Base-by-base conservation (phyloP, 2,329 filamentous ascomycete species). In the Cordyceps cicadae region DNA sequence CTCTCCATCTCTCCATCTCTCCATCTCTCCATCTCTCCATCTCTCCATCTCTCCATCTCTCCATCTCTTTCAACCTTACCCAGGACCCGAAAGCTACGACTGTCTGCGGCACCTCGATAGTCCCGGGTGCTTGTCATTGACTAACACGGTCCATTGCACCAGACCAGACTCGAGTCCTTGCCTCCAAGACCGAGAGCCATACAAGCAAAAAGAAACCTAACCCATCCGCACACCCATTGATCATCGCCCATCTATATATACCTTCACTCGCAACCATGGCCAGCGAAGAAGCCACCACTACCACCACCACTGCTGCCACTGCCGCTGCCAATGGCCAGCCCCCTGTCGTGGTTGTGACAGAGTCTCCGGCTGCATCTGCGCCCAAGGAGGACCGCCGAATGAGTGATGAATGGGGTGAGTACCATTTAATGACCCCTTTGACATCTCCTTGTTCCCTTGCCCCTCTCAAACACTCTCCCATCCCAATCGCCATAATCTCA, bases 351-450 rank as follows among this genome's bases (percentile, higher is more conserved):
- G 29, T 62, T 43, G 54, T 70, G 63, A 69, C 69, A 63, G 69
- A 71, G 62, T 71, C 73, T 14, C 69, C 71, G 45, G 64, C 69
- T 19, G 46, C 12, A 21, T 41, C 55, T 11, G 59, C 63, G 8
- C 59, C 62, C 62, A 71, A 68, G 65, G 66, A 72, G 59, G 73
- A 71, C 62, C 69, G 69, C 62, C 70, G 70, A 63, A 69, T 70
- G 66, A 78, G 74, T 26, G 77, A 77, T 63, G 79, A 81, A 69
- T 81, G 79, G 79, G 79, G 77, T 80, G 62, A 69, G 76, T 72
- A 7, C 12, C 21, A 14, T 11, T 17, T 54, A 1, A 41, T 26
- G 26, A 21, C 19, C 37, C 41, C n/a, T 50, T 24, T 3, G 9
- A 26, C 17, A 9, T 41, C 6, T 24, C 1, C 32, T 7, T 24